These are phyloP conservation scores for Jatropha podagrica DNA, from an alignment of 441 rosid species.

Conservation along the genomic window DNA sequence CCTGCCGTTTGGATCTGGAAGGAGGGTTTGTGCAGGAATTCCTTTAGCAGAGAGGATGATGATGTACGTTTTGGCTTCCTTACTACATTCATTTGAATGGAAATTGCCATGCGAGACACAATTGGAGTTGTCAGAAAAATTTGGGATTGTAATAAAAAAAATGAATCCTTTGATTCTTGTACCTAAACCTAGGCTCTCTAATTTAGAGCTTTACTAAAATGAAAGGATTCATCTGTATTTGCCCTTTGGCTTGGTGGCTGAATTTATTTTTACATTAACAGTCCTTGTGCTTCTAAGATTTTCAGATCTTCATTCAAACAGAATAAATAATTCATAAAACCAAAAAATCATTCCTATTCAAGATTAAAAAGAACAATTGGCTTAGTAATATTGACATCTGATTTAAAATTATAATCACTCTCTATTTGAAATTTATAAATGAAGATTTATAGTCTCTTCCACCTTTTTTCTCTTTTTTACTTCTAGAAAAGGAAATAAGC, in stretches of 20 bases:
- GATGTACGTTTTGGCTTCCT: constrained; percentile 39
- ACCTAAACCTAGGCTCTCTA: constrained; percentile 32
- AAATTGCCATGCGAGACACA: constrained; percentile 35
- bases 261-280: no score
- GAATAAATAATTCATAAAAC: no score
- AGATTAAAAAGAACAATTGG: no score
- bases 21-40: constrained; percentile 57
- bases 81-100: constrained; percentile 63
- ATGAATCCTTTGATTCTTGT: constrained; percentile 28
- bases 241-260: neutral
- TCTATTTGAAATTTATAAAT: no score
- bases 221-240: neutral
- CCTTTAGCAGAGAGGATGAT: constrained; percentile 52
- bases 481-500: no score
- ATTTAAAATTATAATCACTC: no score
- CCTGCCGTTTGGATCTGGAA: constrained; percentile 63
- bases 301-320: no score
- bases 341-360: no score
- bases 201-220: constrained; percentile 22
- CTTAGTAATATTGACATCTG: no score
- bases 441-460: no score
- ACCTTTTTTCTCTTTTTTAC: no score
- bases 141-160: constrained; percentile 37
- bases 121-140: constrained; percentile 33
- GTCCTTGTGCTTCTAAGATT: no score